phyloP scores from a whole-genome alignment of 176 grass and related monocot species.

The Otatea glauca region DNA sequence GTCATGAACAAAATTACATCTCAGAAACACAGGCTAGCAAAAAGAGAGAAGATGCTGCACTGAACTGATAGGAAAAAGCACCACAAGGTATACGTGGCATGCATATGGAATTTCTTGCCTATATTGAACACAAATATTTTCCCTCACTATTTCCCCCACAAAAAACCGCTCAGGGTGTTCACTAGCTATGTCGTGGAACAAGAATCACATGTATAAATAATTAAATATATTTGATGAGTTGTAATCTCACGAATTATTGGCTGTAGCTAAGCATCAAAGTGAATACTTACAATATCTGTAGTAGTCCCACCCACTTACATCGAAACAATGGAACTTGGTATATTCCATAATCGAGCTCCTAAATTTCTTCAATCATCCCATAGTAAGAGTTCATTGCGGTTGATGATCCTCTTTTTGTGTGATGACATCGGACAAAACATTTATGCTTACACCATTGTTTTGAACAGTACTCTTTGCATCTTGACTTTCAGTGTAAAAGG shows the following conservation, averaged over 20 bases:
- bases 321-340: no score
- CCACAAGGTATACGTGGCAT: constrained; percentile 66
- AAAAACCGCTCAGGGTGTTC: constrained; percentile 94
- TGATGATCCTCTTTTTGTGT: no score
- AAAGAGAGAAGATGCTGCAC: not conserved
- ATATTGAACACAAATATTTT: constrained; percentile 94
- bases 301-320: no score
- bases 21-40: constrained; percentile 34
- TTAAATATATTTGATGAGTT: not conserved
- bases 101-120: constrained; percentile 96
- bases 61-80: not conserved
- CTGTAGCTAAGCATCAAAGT: not conserved
- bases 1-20: no score
- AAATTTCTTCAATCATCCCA: no score
- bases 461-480: no score
- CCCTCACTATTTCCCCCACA: constrained; percentile 82
- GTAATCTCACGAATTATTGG: not conserved
- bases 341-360: no score
- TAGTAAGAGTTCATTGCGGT: no score
- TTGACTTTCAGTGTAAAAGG: no score
- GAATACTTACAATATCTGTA: not conserved
- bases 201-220: constrained; percentile 26
- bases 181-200: constrained; percentile 81
- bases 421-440: no score
- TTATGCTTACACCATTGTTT: no score